Evolutionary conservation across 257 asterid genomes (phyloP).

Genomic region (Gentiana straminea): DNA sequence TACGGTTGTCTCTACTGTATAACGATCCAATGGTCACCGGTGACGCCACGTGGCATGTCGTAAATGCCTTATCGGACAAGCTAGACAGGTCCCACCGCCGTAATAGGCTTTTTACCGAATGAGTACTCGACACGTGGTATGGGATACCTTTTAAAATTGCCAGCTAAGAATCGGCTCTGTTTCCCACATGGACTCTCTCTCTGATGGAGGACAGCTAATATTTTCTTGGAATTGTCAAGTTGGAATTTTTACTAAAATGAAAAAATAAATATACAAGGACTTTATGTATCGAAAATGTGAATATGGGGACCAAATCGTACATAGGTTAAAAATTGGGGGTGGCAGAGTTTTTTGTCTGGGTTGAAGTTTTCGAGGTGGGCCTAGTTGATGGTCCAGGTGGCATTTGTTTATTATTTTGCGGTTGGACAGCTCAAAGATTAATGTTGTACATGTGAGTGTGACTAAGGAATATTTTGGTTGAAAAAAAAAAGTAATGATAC

Average conservation of each 20-base stretch:
- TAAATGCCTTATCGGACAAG: slow-evolving; percentile 28
- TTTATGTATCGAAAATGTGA: background rate
- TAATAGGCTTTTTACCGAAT: slow-evolving; percentile 35
- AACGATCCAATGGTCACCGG: slow-evolving; percentile 40
- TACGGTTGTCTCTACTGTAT: slow-evolving; percentile 45
- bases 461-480: background rate
- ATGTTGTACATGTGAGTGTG: slow-evolving; percentile 20
- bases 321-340: no score
- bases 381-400: background rate
- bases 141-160: background rate
- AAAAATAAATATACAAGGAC: background rate
- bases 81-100: slow-evolving; percentile 33
- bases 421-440: slow-evolving; percentile 2
- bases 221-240: no score
- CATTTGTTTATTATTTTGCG: background rate
- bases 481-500: no score
- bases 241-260: background rate
- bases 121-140: slow-evolving; percentile 7
- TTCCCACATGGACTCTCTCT: slow-evolving; percentile 4
- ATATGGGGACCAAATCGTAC: no score
- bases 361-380: background rate
- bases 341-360: no score
- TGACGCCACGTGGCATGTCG: slow-evolving; percentile 85
- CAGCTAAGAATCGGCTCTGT: slow-evolving; percentile 11
- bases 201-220: slow-evolving; percentile 48